Evolutionary conservation across 2,329 filamentous ascomycete genomes (phyloP).

Genomic region (Clarireedia hainanense): DNA sequence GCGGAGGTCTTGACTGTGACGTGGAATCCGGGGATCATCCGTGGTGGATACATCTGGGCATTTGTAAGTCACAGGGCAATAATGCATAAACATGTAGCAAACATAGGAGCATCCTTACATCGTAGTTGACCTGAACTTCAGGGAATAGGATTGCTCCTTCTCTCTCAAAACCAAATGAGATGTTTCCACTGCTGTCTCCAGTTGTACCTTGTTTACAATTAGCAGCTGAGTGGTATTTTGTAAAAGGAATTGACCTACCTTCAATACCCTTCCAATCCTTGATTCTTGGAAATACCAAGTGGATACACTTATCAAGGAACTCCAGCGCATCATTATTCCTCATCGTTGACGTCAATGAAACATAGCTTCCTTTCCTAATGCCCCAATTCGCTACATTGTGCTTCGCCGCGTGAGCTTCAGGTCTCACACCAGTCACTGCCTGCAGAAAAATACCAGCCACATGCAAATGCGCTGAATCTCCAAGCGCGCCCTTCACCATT

Average conservation of each 20-base stretch:
- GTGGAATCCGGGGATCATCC: slow-evolving; percentile 33
- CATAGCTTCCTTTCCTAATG: slow-evolving; percentile 60
- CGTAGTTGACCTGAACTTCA: slow-evolving; percentile 90
- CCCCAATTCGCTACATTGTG: slow-evolving; percentile 68
- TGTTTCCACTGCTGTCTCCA: slow-evolving; percentile 82
- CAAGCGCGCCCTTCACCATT: slow-evolving; percentile 58
- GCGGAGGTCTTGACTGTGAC: slow-evolving; percentile 29
- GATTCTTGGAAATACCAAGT: slow-evolving; percentile 86
- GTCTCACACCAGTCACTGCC: slow-evolving; percentile 72
- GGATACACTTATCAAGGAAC: slow-evolving; percentile 83
- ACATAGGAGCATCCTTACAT: slow-evolving; percentile 51
- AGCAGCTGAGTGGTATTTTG: slow-evolving; percentile 26
- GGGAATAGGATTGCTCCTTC: slow-evolving; percentile 79
- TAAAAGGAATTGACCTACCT: slow-evolving; percentile 30
- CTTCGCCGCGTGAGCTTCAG: slow-evolving; percentile 61
- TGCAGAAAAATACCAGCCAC: slow-evolving; percentile 79
- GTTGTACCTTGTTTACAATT: slow-evolving; percentile 30
- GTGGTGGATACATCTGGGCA: slow-evolving; percentile 48
- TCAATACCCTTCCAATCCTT: slow-evolving; percentile 90
- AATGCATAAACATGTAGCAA: neutral
- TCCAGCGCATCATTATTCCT: slow-evolving; percentile 76
- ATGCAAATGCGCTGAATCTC: slow-evolving; percentile 68
- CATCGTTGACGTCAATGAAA: slow-evolving; percentile 71
- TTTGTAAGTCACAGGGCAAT: slow-evolving; percentile 12
- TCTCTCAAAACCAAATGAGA: slow-evolving; percentile 70